Evolutionary conservation across 108 stramenopile species (phyloP).

Genomic region (Ochromonas danica): DNA sequence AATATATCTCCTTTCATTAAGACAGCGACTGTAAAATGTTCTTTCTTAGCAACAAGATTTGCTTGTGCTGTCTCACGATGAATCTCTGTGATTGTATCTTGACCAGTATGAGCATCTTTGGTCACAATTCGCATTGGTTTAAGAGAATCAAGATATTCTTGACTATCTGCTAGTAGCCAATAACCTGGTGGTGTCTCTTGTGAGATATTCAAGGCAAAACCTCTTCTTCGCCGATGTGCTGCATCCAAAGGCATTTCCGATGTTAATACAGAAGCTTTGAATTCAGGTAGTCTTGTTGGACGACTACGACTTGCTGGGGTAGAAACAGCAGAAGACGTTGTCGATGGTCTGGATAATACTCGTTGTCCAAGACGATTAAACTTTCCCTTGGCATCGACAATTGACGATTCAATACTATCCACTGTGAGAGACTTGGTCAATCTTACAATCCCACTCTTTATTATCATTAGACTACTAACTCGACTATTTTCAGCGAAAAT

Average conservation of each 20-base stretch:
- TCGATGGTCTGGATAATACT: background rate
- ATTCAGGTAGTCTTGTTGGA: too few species aligned
- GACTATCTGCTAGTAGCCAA: background rate
- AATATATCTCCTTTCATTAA: background rate
- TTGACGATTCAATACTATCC: background rate
- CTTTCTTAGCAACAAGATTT: too few species aligned
- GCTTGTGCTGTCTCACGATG: too few species aligned
- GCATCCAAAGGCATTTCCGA: background rate
- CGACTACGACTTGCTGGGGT: background rate
- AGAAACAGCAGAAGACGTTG: background rate
- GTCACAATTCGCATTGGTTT: background rate
- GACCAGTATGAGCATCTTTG: too few species aligned
- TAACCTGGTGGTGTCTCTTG: background rate
- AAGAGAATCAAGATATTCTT: background rate
- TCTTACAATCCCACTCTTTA: background rate
- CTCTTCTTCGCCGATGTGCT: too few species aligned
- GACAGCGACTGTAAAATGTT: slow-evolving; percentile 5
- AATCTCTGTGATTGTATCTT: too few species aligned
- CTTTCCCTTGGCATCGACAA: background rate
- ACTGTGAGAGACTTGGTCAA: background rate
- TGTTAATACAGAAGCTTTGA: background rate
- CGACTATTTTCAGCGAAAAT: background rate
- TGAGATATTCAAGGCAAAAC: too few species aligned
- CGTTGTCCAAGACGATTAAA: background rate
- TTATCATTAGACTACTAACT: background rate